A percentile compares a stretch with the other conserved stretches of the same genome.
These are phyloP conservation scores for Aspergillus fumigatus DNA, from an alignment of 2,329 filamentous ascomycete species.

Conservation along the genomic window DNA sequence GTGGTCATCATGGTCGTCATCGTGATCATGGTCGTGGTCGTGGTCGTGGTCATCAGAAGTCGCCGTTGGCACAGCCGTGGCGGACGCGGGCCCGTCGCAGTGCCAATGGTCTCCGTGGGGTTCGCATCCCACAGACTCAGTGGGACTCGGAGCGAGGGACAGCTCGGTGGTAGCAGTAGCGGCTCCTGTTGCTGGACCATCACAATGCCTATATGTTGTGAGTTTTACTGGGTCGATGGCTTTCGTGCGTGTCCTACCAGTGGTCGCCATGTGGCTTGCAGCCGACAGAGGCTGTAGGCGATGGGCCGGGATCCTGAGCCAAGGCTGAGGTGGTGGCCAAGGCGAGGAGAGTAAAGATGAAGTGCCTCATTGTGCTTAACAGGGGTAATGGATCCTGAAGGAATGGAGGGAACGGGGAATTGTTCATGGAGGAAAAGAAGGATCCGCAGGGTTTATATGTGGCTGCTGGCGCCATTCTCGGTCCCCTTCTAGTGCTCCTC, in stretches of 20 bases:
- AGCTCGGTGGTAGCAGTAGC: conserved; percentile 4
- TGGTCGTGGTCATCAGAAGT: neutral
- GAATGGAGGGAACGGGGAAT: neutral
- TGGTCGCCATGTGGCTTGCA: conserved; percentile 25
- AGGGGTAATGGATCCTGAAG: neutral
- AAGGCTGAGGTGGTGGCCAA: conserved; percentile 15
- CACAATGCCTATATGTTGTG: conserved; percentile 23
- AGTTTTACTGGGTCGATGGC: neutral
- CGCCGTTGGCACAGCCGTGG: neutral
- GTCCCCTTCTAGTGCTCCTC: neutral
- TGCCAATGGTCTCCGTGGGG: conserved; percentile 19
- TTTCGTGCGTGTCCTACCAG: conserved; percentile 13
- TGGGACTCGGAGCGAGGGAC: conserved; percentile 17
- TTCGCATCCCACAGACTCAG: conserved; percentile 15
- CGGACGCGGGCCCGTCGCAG: neutral
- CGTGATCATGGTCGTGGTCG: neutral
- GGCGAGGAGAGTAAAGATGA: conserved; percentile 13
- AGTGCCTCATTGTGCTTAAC: conserved; percentile 14
- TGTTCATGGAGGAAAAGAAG: neutral
- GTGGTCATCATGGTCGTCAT: neutral
- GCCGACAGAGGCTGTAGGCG: conserved; percentile 27
- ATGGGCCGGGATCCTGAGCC: conserved; percentile 22
- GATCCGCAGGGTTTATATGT: neutral
- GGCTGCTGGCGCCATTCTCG: neutral
- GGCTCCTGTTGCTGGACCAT: conserved; percentile 19